Percentiles rank a stretch among this genome's conserved stretches.
Conservation (phyloP, 2,329 filamentous ascomycete genomes). For the Thielaviopsis ethacetica region DNA sequence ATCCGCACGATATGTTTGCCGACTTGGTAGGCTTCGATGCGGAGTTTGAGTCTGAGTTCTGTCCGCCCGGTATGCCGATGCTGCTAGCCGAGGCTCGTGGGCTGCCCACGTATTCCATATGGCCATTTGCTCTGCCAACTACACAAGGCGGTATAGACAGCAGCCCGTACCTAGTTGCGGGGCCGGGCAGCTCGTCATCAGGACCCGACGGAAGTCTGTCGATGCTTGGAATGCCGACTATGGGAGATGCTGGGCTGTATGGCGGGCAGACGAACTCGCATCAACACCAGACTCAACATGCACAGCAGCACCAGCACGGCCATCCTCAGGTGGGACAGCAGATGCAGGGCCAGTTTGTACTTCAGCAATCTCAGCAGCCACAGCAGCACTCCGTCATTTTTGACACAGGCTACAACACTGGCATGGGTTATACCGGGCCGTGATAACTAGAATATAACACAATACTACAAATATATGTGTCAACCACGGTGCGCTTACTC, state of each 20-base stretch:
- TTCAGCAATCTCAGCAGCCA: background rate
- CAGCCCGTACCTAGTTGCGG: background rate
- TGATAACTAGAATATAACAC: background rate
- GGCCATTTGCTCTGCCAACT: conserved; percentile 4
- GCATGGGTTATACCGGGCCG: background rate
- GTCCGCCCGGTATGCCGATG: conserved; percentile 12
- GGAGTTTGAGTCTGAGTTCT: conserved; percentile 11
- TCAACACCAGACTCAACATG: background rate
- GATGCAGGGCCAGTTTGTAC: background rate
- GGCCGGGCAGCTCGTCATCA: background rate
- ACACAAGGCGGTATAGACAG: background rate
- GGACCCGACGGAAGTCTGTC: background rate
- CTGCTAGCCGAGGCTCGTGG: conserved; percentile 13
- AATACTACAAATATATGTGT: too few species aligned
- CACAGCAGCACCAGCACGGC: background rate
- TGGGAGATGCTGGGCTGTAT: background rate
- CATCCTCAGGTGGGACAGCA: background rate
- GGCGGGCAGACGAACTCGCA: background rate
- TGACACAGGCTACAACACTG: background rate
- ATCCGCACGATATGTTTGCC: background rate
- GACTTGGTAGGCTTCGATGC: background rate
- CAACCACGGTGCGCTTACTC: too few species aligned
- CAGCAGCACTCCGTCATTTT: background rate
- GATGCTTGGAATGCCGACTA: background rate
- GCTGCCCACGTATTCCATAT: conserved; percentile 8